phyloP scores from a whole-genome alignment of 441 rosid species.

The Pelargonium citronellum region DNA sequence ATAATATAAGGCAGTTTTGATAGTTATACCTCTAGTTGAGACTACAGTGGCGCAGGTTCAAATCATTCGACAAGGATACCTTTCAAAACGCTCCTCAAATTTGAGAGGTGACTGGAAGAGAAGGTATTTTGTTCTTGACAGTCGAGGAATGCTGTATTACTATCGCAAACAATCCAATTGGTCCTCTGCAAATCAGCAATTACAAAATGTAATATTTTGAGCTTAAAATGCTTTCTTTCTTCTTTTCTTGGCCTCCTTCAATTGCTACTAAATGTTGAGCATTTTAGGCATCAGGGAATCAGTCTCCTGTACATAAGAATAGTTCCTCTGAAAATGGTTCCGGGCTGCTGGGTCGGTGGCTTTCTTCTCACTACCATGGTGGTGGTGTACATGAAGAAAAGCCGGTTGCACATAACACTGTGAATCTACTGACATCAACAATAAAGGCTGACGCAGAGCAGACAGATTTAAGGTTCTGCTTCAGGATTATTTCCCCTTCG shows the following conservation, averaged over 20 bases:
- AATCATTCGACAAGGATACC: conserved; percentile 94
- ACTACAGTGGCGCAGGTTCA: conserved; percentile 57
- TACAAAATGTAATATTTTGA: conserved; percentile 9
- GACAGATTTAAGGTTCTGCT: conserved; percentile 96
- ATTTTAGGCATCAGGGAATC: conserved; percentile 64
- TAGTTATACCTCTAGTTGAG: conserved; percentile 18
- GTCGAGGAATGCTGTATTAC: conserved; percentile 96
- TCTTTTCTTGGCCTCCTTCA: conserved; percentile 4
- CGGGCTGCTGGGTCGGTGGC: conserved; percentile 95
- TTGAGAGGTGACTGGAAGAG: conserved; percentile 99
- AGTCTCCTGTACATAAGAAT: conserved; percentile 77
- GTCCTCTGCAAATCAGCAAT: conserved; percentile 64
- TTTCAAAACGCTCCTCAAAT: conserved; percentile 90
- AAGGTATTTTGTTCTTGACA: conserved; percentile 95
- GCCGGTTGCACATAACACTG: conserved; percentile 97
- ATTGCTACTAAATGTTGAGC: conserved; percentile 14
- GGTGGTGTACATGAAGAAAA: conserved; percentile 97
- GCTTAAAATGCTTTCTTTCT: conserved; percentile 14
- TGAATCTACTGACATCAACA: conserved; percentile 96
- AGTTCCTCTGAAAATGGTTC: conserved; percentile 87
- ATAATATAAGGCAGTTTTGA: neutral
- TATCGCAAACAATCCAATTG: conserved; percentile 83
- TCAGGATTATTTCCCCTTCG: conserved; percentile 95
- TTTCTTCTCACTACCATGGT: conserved; percentile 81
- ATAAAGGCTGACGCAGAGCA: conserved; percentile 96